These are phyloP conservation scores for Pseudozyma tsukubaensis DNA, from an alignment of 1,284 basidiomycete species.

Conservation along the genomic window DNA sequence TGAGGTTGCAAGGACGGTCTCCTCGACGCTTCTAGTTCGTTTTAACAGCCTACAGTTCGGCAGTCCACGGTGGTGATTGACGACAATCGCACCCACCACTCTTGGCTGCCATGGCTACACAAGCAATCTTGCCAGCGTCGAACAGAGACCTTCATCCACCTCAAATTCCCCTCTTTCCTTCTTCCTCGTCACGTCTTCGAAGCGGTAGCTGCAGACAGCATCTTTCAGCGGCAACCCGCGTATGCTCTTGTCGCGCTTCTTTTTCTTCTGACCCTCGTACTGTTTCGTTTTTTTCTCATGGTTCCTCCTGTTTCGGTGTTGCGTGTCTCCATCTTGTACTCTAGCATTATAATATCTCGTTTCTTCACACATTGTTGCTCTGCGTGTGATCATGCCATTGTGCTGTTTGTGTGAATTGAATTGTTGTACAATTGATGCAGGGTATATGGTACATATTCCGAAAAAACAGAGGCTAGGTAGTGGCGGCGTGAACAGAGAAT, in stretches of 20 bases:
- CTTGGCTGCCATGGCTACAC: conserved; percentile 2
- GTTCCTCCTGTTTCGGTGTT: conserved; percentile 6
- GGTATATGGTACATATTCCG: not conserved
- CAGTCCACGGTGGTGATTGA: conserved; percentile 11
- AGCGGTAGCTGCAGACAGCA: conserved; percentile 16
- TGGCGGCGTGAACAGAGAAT: not conserved
- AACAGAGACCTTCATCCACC: conserved; percentile 4
- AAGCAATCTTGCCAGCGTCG: not conserved
- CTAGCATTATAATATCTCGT: conserved; percentile 26
- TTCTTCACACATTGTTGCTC: not conserved
- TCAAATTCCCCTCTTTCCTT: not conserved
- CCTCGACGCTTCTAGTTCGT: not conserved
- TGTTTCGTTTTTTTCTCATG: conserved; percentile 11
- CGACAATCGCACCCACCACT: not conserved
- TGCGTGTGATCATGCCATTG: no score
- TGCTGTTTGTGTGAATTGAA: not conserved
- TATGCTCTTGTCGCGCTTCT: conserved; percentile 8
- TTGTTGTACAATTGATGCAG: not conserved
- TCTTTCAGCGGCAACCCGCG: conserved; percentile 52
- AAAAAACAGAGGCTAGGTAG: not conserved
- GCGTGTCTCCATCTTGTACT: conserved; percentile 19
- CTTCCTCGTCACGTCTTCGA: not conserved
- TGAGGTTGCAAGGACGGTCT: conserved; percentile 26
- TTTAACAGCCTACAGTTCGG: not conserved
- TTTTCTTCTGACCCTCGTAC: not conserved